phyloP scores from a whole-genome alignment of 352 stramenopile species.

The Pythium apleroticum region DNA sequence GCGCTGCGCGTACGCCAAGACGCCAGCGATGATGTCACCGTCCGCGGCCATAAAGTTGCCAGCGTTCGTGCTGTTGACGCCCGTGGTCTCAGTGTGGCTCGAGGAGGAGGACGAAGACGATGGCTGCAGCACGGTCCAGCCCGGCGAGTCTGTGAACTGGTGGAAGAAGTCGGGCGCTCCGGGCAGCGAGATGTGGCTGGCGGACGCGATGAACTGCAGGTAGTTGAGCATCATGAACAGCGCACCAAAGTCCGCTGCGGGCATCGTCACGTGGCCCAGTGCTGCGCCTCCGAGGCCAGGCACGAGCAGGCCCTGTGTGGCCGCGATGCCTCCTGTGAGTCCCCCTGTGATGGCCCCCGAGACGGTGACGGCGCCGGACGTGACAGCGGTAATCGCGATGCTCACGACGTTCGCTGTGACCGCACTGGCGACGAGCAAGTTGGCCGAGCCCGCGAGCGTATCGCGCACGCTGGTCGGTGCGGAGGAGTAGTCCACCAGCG shows the following conservation, averaged over 20 bases:
- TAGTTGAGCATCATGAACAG: constrained; percentile 72
- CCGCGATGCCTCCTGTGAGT: too few species aligned
- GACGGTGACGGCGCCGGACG: constrained; percentile 35
- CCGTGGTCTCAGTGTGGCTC: constrained; percentile 8
- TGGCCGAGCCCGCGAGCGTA: constrained; percentile 37
- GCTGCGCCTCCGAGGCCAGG: constrained; percentile 18
- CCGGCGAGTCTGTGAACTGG: constrained; percentile 69
- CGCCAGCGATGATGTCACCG: constrained; percentile 73
- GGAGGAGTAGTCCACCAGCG: constrained; percentile 23
- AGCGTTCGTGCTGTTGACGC: constrained; percentile 30
- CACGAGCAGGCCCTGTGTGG: constrained; percentile 15
- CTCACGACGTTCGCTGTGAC: constrained; percentile 54
- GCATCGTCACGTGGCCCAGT: constrained; percentile 17
- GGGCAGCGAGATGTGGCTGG: constrained; percentile 61
- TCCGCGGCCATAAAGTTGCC: constrained; percentile 55
- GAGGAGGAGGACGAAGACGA: too few species aligned
- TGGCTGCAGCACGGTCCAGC: constrained; percentile 57
- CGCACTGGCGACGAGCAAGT: constrained; percentile 54
- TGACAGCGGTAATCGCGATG: constrained; percentile 43
- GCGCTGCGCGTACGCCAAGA: constrained; percentile 64
- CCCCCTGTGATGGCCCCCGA: constrained; percentile 24
- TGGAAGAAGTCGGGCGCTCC: constrained; percentile 60
- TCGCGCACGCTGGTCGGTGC: constrained; percentile 28
- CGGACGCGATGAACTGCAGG: constrained; percentile 67
- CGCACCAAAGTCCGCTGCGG: constrained; percentile 50